phyloP scores from a whole-genome alignment of 2,329 filamentous ascomycete genomes.

The Cytospora paraplurivora region DNA sequence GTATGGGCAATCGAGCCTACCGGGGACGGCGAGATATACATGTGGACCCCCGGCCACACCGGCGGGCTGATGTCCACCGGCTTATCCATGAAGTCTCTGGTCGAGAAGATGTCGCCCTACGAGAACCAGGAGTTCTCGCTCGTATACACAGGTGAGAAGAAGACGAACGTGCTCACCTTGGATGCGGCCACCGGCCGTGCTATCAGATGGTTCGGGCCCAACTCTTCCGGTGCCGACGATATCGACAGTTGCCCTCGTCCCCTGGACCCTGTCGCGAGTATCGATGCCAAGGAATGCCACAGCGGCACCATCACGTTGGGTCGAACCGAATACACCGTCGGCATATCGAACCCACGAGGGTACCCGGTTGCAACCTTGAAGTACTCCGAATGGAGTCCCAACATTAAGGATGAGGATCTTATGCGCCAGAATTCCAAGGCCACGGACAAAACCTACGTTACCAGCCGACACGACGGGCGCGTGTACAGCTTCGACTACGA shows the following conservation, averaged over 20 bases:
- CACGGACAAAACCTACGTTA: conserved; percentile 86
- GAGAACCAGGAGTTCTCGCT: conserved; percentile 74
- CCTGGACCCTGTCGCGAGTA: conserved; percentile 66
- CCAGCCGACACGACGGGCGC: conserved; percentile 80
- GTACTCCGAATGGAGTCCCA: conserved; percentile 93
- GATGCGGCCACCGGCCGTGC: conserved; percentile 84
- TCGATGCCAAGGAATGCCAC: conserved; percentile 75
- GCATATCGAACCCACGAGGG: conserved; percentile 75
- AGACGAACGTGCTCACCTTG: conserved; percentile 84
- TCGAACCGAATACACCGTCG: conserved; percentile 85
- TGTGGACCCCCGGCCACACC: conserved; percentile 72
- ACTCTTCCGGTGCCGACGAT: conserved; percentile 67
- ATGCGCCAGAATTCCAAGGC: conserved; percentile 78
- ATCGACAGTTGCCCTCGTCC: conserved; percentile 75
- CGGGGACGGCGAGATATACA: conserved; percentile 81
- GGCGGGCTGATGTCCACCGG: conserved; percentile 65
- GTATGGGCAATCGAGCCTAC: conserved; percentile 95
- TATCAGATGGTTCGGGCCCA: conserved; percentile 79
- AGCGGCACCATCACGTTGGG: conserved; percentile 81
- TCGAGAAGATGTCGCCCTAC: conserved; percentile 80
- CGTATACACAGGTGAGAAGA: conserved; percentile 89
- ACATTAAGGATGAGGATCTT: conserved; percentile 86
- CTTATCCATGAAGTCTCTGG: conserved; percentile 80
- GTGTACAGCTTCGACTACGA: conserved; percentile 79
- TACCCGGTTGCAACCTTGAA: conserved; percentile 83